Base-by-base conservation (phyloP, 139 green algal species). In the Klebsormidium nitens region DNA sequence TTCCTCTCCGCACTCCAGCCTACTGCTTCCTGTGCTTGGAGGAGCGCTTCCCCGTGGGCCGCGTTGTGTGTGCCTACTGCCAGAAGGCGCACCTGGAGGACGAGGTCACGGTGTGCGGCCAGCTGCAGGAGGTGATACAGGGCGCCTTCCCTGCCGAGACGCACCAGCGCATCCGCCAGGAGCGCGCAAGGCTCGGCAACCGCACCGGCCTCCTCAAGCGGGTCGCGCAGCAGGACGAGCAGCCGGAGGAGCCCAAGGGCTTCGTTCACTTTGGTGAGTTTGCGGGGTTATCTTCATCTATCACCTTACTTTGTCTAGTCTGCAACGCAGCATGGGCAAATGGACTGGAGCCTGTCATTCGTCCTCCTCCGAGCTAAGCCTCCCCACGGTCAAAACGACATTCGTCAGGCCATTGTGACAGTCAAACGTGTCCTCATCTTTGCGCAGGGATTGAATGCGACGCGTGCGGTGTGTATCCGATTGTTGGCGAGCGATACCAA, bases 401-500 rank as follows among this genome's bases (percentile, higher is more conserved):
- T n/a, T n/a, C n/a, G n/a, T n/a, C n/a, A n/a, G n/a, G n/a, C n/a
- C n/a, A n/a, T n/a, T n/a, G n/a, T n/a, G n/a, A n/a, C n/a, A n/a
- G n/a, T n/a, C n/a, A n/a, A n/a, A n/a, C n/a, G n/a, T n/a, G n/a
- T n/a, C n/a, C n/a, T n/a, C n/a, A n/a, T n/a, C n/a, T n/a, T n/a
- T n/a, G n/a, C n/a, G n/a, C n/a, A n/a, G n/a, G n/a, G n/a, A n/a
- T 73, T 36, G 65, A 49, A 6, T 73, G 65, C 37, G 65, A 73
- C 14, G 65, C 32, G 2, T 73, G 65, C 40, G 65, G 65, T 47
- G 65, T 73, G 40, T 77, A 46, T 36, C 69, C 69, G 17, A 77
- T 77, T 23, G 40, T 77, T 17, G 69, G 69, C 31, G 19, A 28
- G 2, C 69, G 60, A 28, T 76, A 38, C 34, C 40, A 28, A 3